Base-by-base conservation (phyloP, 2,329 filamentous ascomycete genomes). In the Sporothrix globosa region DNA sequence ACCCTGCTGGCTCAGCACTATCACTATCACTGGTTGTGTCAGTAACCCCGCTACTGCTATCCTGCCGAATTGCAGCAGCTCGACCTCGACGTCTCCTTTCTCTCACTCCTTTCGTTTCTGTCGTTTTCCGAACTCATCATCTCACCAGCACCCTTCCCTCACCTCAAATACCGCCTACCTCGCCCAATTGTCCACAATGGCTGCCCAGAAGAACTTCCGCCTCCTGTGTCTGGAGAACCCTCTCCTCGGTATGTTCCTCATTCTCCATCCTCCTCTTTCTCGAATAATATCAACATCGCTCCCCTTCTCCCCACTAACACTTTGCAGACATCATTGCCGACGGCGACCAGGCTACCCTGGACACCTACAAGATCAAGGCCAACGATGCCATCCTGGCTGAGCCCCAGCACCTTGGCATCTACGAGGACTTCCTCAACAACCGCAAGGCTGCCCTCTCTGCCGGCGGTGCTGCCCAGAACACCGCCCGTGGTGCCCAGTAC, bases 311-410 rank as follows among this genome's bases (percentile, higher is more conserved):
- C 34, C 19, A 14, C 65, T 68, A 41, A 53, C 58, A 30, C 5
- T 30, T 17, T 67, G 13, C 76, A 94, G 92, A 99, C 80, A 99
- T 99, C 81, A 95, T 97, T 84, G 96, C 91, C 77, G 77, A 84
- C 76, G 96, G 93, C 77, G 88, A 95, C 82, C 87, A 94, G 76
- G 89, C 88, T 41, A 89, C 98, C 70, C 91, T 99, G 72, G 85
- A 94, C 76, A 97, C 97, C 86, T 99, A 99, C 81, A 89, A 84
- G 72, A 87, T 99, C 77, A 97, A 99, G 86, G 87, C 91, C 81
- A 97, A 99, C 84, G 95, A 99, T 81, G 96, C 96, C 77, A 97
- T 99, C 81, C 92, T 99, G 73, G 95, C 95, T 70, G 93, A 97
- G 82, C 89, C 92, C 79, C 91, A 97, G 85, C 96, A 99, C 83